Percentiles rank a stretch among this genome's conserved stretches.
Conservation (phyloP, 176 grass and related monocot species). For the Triticum timopheevii region DNA sequence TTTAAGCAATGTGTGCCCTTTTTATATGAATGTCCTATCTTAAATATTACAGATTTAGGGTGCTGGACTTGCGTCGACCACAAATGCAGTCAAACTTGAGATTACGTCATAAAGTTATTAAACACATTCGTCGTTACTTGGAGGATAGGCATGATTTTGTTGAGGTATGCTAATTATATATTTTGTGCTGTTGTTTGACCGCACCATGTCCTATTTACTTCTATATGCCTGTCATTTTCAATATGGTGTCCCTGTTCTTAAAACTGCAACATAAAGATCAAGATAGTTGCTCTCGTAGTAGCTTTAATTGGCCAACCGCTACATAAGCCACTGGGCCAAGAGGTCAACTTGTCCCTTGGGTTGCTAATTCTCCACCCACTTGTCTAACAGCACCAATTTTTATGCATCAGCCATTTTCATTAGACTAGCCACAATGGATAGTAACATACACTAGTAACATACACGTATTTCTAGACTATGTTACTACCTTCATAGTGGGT, state of each 20-base stretch:
- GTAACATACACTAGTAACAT: no score
- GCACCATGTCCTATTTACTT: neutral
- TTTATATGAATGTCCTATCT: neutral
- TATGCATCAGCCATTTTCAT: neutral
- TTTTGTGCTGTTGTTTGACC: neutral
- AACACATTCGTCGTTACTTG: slow-evolving; percentile 78
- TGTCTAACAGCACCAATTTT: slow-evolving; percentile 12
- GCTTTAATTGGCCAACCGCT: neutral
- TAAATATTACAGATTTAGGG: slow-evolving; percentile 67
- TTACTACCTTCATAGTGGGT: no score
- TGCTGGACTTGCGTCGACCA: slow-evolving; percentile 78
- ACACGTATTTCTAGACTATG: no score
- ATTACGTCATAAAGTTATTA: slow-evolving; percentile 92
- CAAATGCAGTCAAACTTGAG: slow-evolving; percentile 98
- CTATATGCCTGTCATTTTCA: slow-evolving; percentile 1
- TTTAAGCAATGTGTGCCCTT: neutral
- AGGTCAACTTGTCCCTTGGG: neutral
- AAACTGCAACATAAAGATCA: neutral
- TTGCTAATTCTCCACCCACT: neutral
- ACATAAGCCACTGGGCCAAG: neutral
- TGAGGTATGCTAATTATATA: slow-evolving; percentile 60
- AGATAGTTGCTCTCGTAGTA: neutral
- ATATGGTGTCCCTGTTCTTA: neutral
- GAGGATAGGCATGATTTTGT: slow-evolving; percentile 97
- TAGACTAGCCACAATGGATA: no score